Percentiles rank a stretch among this genome's conserved stretches.
phyloP scores from a whole-genome alignment of 2,329 filamentous ascomycete species.

The Diaporthe helianthi region DNA sequence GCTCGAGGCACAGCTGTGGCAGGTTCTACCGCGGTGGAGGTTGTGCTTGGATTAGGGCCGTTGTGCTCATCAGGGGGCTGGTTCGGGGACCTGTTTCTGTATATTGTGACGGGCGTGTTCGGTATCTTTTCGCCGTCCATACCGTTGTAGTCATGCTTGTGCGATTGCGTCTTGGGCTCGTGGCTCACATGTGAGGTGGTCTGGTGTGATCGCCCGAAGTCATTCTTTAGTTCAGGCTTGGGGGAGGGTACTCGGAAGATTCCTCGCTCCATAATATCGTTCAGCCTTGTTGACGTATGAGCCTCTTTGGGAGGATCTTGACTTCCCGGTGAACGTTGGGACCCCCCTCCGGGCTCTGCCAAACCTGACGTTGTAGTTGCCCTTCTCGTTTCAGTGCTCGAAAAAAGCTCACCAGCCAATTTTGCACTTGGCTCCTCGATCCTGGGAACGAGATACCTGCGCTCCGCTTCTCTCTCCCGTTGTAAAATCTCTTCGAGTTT shows the following conservation, averaged over 20 bases:
- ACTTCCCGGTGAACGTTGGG: constrained; percentile 47
- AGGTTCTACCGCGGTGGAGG: constrained; percentile 30
- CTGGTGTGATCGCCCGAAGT: constrained; percentile 37
- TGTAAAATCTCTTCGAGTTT: constrained; percentile 36
- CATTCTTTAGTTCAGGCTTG: constrained; percentile 44
- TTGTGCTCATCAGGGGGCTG: constrained; percentile 23
- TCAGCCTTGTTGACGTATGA: constrained; percentile 57
- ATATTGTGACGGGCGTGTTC: constrained; percentile 52
- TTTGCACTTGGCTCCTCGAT: constrained; percentile 5
- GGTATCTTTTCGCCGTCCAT: constrained; percentile 45
- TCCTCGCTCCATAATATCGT: constrained; percentile 57
- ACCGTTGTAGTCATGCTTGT: constrained; percentile 19
- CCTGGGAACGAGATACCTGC: background rate
- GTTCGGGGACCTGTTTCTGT: constrained; percentile 38
- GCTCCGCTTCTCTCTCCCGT: constrained; percentile 30
- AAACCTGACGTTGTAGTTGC: background rate
- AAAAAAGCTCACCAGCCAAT: background rate
- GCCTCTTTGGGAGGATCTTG: constrained; percentile 53
- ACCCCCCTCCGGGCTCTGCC: background rate
- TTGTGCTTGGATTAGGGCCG: constrained; percentile 25
- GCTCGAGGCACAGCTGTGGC: constrained; percentile 38
- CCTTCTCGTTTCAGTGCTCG: background rate
- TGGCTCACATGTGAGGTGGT: constrained; percentile 27
- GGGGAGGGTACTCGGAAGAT: constrained; percentile 51
- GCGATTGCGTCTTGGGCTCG: constrained; percentile 31